Conservation (phyloP, 805 yeast species). For the Wickerhamomyces xylosicus region DNA sequence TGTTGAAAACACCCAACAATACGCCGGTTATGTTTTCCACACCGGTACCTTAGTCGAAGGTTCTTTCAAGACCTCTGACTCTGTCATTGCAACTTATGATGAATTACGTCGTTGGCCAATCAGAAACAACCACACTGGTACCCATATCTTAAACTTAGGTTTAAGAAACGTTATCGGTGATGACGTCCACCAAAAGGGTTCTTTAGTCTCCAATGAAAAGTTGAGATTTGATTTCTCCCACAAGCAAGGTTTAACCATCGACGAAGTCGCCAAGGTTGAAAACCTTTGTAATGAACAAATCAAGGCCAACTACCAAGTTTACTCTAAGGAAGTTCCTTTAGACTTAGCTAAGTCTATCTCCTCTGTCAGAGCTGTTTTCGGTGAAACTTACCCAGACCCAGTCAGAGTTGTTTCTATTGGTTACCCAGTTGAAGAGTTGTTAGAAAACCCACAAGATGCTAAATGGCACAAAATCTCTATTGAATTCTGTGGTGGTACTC, state of each 20-base stretch:
- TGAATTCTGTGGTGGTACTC: slow-evolving; percentile 99
- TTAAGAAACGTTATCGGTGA: slow-evolving; percentile 80
- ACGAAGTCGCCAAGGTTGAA: slow-evolving; percentile 72
- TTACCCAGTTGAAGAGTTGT: slow-evolving; percentile 71
- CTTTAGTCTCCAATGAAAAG: slow-evolving; percentile 91
- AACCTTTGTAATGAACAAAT: slow-evolving; percentile 61
- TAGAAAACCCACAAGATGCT: slow-evolving; percentile 56
- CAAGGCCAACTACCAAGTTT: slow-evolving; percentile 62
- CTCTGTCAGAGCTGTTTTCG: slow-evolving; percentile 95
- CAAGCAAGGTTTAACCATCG: slow-evolving; percentile 68
- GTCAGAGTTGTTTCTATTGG: slow-evolving; percentile 97
- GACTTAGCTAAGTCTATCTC: slow-evolving; percentile 60
- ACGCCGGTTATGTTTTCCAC: slow-evolving; percentile 92
- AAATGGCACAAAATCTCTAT: slow-evolving; percentile 75
- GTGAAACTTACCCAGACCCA: slow-evolving; percentile 98
- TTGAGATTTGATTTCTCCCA: slow-evolving; percentile 94
- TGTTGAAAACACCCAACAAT: slow-evolving; percentile 84
- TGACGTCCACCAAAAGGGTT: slow-evolving; percentile 90
- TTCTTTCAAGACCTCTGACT: slow-evolving; percentile 50
- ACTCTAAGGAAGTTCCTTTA: slow-evolving; percentile 73
- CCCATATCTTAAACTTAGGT: slow-evolving; percentile 88
- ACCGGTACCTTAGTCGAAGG: slow-evolving; percentile 86
- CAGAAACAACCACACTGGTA: slow-evolving; percentile 97
- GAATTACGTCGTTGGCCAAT: slow-evolving; percentile 94
- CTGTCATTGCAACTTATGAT: slow-evolving; percentile 78